Evolutionary conservation across 768 basidiomycete genomes (phyloP).

Genomic region (Lactarius quietus): DNA sequence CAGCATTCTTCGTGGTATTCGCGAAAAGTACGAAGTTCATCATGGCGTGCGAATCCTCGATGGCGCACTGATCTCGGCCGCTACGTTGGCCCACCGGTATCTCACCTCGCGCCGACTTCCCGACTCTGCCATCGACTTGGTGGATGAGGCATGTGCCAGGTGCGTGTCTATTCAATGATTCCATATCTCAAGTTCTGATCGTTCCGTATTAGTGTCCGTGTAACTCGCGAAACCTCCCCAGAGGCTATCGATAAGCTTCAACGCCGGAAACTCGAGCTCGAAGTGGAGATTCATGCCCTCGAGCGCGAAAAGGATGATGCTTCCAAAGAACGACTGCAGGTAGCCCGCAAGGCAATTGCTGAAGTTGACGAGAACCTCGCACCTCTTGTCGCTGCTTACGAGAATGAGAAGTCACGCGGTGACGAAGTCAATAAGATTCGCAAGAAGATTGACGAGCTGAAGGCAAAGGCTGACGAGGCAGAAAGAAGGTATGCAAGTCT

Average conservation of each 20-base stretch:
- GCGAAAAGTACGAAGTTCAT: conserved; percentile 86
- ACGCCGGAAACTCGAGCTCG: conserved; percentile 82
- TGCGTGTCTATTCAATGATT: conserved; percentile 33
- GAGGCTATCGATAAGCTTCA: conserved; percentile 92
- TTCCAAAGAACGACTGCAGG: conserved; percentile 75
- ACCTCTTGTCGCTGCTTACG: conserved; percentile 82
- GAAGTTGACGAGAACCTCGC: conserved; percentile 81
- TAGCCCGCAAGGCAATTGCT: conserved; percentile 73
- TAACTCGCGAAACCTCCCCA: conserved; percentile 91
- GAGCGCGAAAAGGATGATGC: conserved; percentile 89
- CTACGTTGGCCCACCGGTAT: conserved; percentile 90
- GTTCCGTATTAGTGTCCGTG: conserved; percentile 59
- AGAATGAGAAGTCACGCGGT: conserved; percentile 77
- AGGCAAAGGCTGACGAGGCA: conserved; percentile 89
- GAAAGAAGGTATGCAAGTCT: conserved; percentile 59
- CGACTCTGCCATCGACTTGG: conserved; percentile 85
- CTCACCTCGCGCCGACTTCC: conserved; percentile 77
- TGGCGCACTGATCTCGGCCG: conserved; percentile 82
- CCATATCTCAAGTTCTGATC: conserved; percentile 11
- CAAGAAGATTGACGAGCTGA: conserved; percentile 84
- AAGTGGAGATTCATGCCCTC: conserved; percentile 92
- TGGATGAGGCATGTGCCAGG: conserved; percentile 92
- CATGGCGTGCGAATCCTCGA: conserved; percentile 90
- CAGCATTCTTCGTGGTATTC: conserved; percentile 89
- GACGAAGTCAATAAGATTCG: conserved; percentile 76